A percentile compares a stretch with the other conserved stretches of the same genome.
These are phyloP conservation scores for Diaporthe capsici DNA, from an alignment of 2,329 filamentous ascomycete genomes.

Conservation along the genomic window DNA sequence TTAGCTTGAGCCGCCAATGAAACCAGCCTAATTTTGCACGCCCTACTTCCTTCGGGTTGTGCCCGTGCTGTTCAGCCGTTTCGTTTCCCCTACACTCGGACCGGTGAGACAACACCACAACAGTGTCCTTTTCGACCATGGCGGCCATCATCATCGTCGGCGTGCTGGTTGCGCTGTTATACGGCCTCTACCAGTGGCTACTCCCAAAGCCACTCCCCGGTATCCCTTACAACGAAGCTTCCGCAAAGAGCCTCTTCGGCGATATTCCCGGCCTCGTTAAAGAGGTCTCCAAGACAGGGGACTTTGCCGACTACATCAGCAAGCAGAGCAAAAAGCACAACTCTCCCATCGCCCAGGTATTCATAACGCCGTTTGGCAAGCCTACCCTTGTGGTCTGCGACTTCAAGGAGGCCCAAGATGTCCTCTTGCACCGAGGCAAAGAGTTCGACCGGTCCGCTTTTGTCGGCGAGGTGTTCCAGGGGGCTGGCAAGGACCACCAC, in stretches of 20 bases:
- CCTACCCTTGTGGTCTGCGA: slow-evolving; percentile 33
- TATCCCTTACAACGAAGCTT: slow-evolving; percentile 48
- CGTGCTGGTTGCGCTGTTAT: neutral
- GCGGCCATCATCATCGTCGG: neutral
- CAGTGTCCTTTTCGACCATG: neutral
- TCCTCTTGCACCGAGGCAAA: slow-evolving; percentile 31
- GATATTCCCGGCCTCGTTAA: slow-evolving; percentile 42
- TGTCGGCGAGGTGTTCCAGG: slow-evolving; percentile 45
- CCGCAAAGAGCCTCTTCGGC: slow-evolving; percentile 45
- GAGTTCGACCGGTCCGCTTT: slow-evolving; percentile 47
- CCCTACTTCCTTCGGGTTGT: neutral
- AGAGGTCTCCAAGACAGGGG: slow-evolving; percentile 40
- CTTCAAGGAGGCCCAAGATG: slow-evolving; percentile 35
- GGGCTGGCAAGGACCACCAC: slow-evolving; percentile 49
- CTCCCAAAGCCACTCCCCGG: slow-evolving; percentile 49
- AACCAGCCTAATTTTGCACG: neutral
- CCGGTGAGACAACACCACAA: neutral
- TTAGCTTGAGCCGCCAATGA: neutral
- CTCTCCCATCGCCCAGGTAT: slow-evolving; percentile 52
- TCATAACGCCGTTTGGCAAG: slow-evolving; percentile 49
- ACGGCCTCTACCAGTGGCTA: slow-evolving; percentile 35
- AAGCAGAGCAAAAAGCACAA: slow-evolving; percentile 32
- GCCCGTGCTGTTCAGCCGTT: neutral
- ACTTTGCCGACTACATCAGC: slow-evolving; percentile 41
- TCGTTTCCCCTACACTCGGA: neutral